Evolutionary conservation across 2,329 filamentous ascomycete species (phyloP), one percentile per base, ranked within the genome.

Genomic region (Scedosporium minutisporum): DNA sequence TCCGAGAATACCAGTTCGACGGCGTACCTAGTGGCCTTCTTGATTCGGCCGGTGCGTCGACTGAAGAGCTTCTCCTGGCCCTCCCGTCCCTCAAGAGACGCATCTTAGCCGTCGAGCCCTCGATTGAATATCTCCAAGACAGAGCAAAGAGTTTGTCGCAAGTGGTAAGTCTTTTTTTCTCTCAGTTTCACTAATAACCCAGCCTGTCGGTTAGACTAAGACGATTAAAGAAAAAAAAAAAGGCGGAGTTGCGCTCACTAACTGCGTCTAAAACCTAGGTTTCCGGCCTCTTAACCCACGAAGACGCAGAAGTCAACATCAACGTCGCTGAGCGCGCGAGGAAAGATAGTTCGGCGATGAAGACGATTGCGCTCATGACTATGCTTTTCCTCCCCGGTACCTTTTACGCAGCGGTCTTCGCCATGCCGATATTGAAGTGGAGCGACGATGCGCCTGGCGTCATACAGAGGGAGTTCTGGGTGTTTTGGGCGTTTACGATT

Each of bases 351-450:
- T 51, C 57, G 18, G 58, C 64, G 5, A 65, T 65, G 62, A 62
- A 63, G 23, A 60, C 62, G 18, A 65, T 65, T 48, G 57, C 64
- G 48, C n/a, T 63, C 10, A 46, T 65, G 55, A 65, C 64, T 6
- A 65, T 65, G 64, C 21, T 63, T 14, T 63, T 65, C 57, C 38
- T 65, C n/a, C 64, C 64, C 6, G 55, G 55, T 6, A 65, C 62
- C 16, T 65, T 65, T 55, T 58, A 60, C 38, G 62, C 64, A 2
- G 46, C 64, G 44, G 42, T 65, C 3, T 65, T 62, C 59, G 57
- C 59, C 21, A 38, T 58, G 3, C 58, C 64, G 2, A 62, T 61
- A 14, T 59, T 65, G n/a, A 61, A 63, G 18, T 58, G 38, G 25
- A 38, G 55, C 12, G 23, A 42, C 44, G 41, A 62, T 6, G 16